Percentiles rank a stretch among this genome's conserved stretches.
phyloP scores from a whole-genome alignment of 2,329 filamentous ascomycete species.

The Juglanconis oblonga region DNA sequence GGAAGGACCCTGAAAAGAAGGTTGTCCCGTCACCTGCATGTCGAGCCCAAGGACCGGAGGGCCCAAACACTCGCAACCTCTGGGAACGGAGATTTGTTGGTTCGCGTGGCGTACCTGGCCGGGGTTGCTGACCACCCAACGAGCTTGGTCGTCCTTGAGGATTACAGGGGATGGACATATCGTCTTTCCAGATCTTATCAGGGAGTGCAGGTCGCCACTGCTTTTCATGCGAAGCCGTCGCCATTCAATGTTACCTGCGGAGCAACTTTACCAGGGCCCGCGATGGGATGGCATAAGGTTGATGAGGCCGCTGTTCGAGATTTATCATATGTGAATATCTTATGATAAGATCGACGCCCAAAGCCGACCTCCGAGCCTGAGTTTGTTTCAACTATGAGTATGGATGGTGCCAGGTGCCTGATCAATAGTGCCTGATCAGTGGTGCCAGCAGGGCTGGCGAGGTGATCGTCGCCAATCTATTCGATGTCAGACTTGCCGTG shows the following conservation, averaged over 20 bases:
- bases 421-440: background rate
- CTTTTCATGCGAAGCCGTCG: too few species aligned
- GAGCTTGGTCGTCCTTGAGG: background rate
- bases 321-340: background rate
- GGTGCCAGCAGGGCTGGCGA: background rate
- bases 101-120: background rate
- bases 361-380: background rate
- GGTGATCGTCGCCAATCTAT: background rate
- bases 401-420: background rate
- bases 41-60: background rate
- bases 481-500: background rate
- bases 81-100: background rate
- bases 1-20: background rate
- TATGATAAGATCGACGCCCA: background rate
- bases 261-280: too few species aligned
- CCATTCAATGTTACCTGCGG: too few species aligned
- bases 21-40: background rate
- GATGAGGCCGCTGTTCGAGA: background rate
- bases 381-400: background rate
- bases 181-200: conserved; percentile 10
- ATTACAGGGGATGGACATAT: conserved; percentile 12
- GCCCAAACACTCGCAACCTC: background rate
- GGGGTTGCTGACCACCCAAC: background rate
- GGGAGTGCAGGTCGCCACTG: background rate
- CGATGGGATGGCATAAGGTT: too few species aligned